phyloP scores from a whole-genome alignment of 2,329 filamentous ascomycete genomes.

The Verticillium tricorpus region DNA sequence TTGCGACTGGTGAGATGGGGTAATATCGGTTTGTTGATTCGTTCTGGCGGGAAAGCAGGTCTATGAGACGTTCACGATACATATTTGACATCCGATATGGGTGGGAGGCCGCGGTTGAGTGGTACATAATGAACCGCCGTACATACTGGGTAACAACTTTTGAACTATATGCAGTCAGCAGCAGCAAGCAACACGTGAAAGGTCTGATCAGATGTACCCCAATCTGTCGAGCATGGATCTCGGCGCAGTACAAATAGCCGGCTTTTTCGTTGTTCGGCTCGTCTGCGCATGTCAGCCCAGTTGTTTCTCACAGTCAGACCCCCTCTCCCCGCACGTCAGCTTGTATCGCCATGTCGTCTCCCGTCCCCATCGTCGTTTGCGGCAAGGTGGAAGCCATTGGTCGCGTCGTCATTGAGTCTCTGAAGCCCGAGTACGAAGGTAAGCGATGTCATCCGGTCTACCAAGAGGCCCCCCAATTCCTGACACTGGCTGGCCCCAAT shows the following conservation, averaged over 20 bases:
- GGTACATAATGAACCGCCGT: not conserved
- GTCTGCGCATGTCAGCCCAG: not conserved
- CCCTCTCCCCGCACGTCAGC: not conserved
- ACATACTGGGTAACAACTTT: not conserved
- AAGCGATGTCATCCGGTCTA: not conserved
- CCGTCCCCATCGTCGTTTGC: constrained; percentile 17
- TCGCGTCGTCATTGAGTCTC: constrained; percentile 14
- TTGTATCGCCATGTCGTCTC: not conserved
- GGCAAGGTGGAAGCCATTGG: constrained; percentile 19
- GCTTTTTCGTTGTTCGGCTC: not conserved
- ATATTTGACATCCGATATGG: not conserved
- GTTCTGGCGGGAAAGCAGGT: not conserved
- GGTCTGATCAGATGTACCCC: not conserved
- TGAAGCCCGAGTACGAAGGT: constrained; percentile 22
- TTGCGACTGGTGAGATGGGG: not conserved
- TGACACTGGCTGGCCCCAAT: not conserved
- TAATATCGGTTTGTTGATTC: not conserved
- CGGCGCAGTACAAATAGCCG: not conserved
- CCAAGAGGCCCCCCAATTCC: not conserved
- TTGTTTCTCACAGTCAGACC: not conserved
- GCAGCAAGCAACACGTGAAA: not conserved
- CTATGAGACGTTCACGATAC: not conserved
- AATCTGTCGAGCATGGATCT: not conserved
- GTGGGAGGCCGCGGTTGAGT: not conserved
- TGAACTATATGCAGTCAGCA: not conserved